Evolutionary conservation across 306 rosid genomes (phyloP), one percentile per base, ranked within the genome.

Genomic region (Morella rubra): DNA sequence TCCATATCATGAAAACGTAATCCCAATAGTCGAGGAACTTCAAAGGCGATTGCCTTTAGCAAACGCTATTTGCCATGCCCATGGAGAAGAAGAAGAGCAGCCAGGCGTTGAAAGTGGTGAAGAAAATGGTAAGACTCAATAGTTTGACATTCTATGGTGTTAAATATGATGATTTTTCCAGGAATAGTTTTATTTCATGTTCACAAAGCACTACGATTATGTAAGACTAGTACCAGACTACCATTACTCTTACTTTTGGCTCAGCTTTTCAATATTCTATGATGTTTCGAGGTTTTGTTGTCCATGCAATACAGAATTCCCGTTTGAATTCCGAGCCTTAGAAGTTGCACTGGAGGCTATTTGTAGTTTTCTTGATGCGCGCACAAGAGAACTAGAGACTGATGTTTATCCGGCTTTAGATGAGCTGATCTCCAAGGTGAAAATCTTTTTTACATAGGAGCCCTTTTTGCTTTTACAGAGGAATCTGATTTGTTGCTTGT

Each of bases 371-470:
- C 97, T 91, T 56, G 94, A 91, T 52, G 91, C 93, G 49, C 80
- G 90, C 44, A 85, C 97, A 13, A 88, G 80, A 70, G 91, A 88
- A 45, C 82, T 91, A 40, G 97, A 91, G 82, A 72, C 81, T 14
- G 85, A 64, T 76, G 85, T 91, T 77, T 91, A 91, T 85, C 97
- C 95, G 19, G 97, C 97, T 79, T 79, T 91, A 80, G 97, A 91
- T 79, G 97, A 88, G 77, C 88, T 91, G 5, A 91, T 91, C 51
- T 81, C 95, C 77, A 88, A 88, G 95, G 97, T 91, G 66, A 32
- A 45, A 20, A 51, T 32, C 16, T 73, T 71, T 53, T 15, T 71
- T 50, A n/a, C 14, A n/a, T 8, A 50, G 41, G 19, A 50, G 2
- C 27, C 7, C 10, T 24, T 60, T 60, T 27, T 27, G 4, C 44